Percentiles rank a stretch among this genome's conserved stretches.
phyloP scores from a whole-genome alignment of 2,329 filamentous ascomycete species.

The Neofusicoccum laricinum region DNA sequence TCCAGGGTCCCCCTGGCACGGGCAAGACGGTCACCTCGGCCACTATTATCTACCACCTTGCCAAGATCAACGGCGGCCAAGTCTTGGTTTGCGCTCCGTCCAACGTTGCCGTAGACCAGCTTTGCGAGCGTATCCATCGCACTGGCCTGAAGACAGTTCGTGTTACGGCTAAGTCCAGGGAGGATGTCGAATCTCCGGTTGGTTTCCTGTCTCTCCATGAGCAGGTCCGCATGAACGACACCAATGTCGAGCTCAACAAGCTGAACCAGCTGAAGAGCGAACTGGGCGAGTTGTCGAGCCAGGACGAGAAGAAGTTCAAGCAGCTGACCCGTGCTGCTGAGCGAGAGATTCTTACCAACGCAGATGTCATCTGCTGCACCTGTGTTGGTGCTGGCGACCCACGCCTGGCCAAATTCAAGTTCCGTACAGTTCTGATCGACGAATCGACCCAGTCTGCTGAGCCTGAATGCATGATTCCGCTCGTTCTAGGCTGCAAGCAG shows the following conservation, averaged over 20 bases:
- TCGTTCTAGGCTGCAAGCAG: constrained; percentile 97
- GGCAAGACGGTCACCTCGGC: constrained; percentile 98
- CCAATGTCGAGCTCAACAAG: constrained; percentile 88
- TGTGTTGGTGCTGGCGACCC: constrained; percentile 97
- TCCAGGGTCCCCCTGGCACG: constrained; percentile 94
- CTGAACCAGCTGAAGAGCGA: constrained; percentile 90
- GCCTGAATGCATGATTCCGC: constrained; percentile 97
- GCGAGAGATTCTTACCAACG: constrained; percentile 89
- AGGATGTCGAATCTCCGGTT: constrained; percentile 98
- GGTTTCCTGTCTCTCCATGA: constrained; percentile 93
- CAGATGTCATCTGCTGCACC: constrained; percentile 97
- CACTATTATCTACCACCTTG: constrained; percentile 96
- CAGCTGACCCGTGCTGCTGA: constrained; percentile 91
- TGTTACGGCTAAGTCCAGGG: constrained; percentile 96
- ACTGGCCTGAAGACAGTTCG: constrained; percentile 96
- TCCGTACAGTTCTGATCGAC: constrained; percentile 95
- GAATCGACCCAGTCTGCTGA: constrained; percentile 98
- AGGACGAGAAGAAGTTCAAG: constrained; percentile 98
- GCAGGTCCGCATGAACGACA: constrained; percentile 96
- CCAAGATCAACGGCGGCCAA: constrained; percentile 91
- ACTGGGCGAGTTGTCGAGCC: constrained; percentile 84
- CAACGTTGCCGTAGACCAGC: constrained; percentile 96
- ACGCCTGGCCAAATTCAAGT: constrained; percentile 93
- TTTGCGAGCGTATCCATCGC: constrained; percentile 93
- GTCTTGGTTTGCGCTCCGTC: constrained; percentile 96